Conservation (phyloP, 1,284 basidiomycete species). For the Cryptococcus neoformans region DNA sequence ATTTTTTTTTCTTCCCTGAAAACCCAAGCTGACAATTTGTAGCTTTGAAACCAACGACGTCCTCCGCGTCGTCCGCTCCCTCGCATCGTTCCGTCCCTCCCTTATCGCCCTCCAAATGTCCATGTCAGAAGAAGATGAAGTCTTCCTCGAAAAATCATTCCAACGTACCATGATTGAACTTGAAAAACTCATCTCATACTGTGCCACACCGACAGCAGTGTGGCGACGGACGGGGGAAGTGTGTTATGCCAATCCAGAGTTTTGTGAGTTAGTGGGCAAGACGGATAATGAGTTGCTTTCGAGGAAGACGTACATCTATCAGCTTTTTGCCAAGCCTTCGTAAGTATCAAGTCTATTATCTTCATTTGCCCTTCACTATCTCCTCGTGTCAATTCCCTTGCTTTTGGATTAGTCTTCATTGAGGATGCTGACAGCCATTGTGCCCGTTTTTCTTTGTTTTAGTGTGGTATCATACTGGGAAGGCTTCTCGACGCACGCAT, state of each 20-base stretch:
- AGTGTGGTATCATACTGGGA: slow-evolving; percentile 83
- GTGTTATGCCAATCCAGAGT: slow-evolving; percentile 92
- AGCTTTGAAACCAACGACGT: slow-evolving; percentile 97
- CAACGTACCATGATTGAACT: slow-evolving; percentile 91
- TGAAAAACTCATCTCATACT: slow-evolving; percentile 94
- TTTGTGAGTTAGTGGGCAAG: slow-evolving; percentile 91
- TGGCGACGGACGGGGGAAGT: slow-evolving; percentile 98
- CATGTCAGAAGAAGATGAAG: slow-evolving; percentile 84
- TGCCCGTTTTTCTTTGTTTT: background rate
- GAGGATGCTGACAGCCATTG: too few relatives aligned
- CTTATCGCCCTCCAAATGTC: slow-evolving; percentile 97
- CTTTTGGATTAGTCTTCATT: too few relatives aligned
- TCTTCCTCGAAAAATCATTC: slow-evolving; percentile 93
- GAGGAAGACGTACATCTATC: slow-evolving; percentile 79
- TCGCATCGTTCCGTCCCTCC: slow-evolving; percentile 92
- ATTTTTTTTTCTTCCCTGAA: background rate
- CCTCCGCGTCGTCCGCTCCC: slow-evolving; percentile 84
- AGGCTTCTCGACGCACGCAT: slow-evolving; percentile 89
- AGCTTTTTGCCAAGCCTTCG: slow-evolving; percentile 85
- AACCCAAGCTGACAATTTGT: slow-evolving; percentile 33
- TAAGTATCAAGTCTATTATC: slow-evolving; percentile 14
- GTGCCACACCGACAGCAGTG: slow-evolving; percentile 98
- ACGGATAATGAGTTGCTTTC: slow-evolving; percentile 75
- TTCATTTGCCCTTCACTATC: background rate
- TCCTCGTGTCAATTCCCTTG: too few relatives aligned